Evolutionary conservation across 2,329 filamentous ascomycete species (phyloP).

Genomic region (Penicillium janthinellum): DNA sequence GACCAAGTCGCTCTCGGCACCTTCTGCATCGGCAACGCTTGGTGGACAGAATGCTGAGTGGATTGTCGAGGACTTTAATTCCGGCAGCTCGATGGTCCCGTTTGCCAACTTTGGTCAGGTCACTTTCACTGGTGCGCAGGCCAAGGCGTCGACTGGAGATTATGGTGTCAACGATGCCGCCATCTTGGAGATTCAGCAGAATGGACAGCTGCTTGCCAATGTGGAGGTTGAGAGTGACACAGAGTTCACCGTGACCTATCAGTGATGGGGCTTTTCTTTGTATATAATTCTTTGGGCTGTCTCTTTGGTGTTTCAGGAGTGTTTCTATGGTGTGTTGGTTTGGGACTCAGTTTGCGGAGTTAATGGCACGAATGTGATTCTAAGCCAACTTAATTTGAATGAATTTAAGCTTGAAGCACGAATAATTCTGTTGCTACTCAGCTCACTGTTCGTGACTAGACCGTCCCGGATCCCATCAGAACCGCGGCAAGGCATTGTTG

Average conservation of each 20-base stretch:
- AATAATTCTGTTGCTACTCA: no score
- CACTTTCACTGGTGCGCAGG: constrained; percentile 38
- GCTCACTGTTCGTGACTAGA: no score
- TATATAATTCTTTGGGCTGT: neutral
- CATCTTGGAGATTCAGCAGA: constrained; percentile 53
- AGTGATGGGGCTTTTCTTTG: constrained; percentile 7
- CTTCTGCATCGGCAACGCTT: constrained; percentile 45
- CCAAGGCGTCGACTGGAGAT: constrained; percentile 23
- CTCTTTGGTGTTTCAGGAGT: neutral
- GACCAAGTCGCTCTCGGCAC: constrained; percentile 53
- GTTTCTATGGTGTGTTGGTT: neutral
- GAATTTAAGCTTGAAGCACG: neutral
- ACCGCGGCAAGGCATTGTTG: no score
- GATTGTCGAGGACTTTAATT: constrained; percentile 62
- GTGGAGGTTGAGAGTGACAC: constrained; percentile 29
- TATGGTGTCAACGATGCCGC: constrained; percentile 42
- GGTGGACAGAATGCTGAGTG: constrained; percentile 63
- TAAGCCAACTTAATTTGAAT: neutral
- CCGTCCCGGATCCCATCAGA: neutral
- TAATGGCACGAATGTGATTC: neutral
- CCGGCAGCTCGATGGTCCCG: constrained; percentile 42
- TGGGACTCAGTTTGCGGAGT: neutral
- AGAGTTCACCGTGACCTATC: constrained; percentile 30
- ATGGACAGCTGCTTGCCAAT: constrained; percentile 36
- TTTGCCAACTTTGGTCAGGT: constrained; percentile 54